These are phyloP conservation scores for Endothia cerciana DNA, from an alignment of 2,329 filamentous ascomycete genomes.

Conservation along the genomic window DNA sequence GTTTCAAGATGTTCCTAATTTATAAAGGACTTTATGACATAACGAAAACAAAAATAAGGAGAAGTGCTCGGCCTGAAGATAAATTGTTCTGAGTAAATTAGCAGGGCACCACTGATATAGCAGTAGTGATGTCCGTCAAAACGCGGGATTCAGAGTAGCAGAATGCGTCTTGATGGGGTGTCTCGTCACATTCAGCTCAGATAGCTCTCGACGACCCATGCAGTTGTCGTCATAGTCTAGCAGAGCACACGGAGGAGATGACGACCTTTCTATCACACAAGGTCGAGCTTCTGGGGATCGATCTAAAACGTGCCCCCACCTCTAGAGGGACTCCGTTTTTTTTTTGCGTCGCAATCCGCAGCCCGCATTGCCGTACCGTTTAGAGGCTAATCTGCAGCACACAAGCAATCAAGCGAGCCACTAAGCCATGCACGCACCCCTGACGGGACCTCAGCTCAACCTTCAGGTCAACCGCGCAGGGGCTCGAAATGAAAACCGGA, in stretches of 20 bases:
- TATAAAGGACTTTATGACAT: too few relatives aligned
- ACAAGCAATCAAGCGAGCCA: neutral
- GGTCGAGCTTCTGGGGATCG: neutral
- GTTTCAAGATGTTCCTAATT: neutral
- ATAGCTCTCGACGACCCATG: too few relatives aligned
- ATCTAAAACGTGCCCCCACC: neutral
- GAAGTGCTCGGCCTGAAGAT: too few relatives aligned
- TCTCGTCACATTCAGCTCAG: too few relatives aligned
- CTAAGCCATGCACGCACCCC: neutral
- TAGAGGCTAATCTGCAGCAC: neutral
- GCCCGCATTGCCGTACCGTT: conserved; percentile 3
- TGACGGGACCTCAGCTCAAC: conserved; percentile 15
- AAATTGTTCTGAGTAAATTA: too few relatives aligned
- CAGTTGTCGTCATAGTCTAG: too few relatives aligned
- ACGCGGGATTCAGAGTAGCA: too few relatives aligned
- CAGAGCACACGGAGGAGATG: too few relatives aligned
- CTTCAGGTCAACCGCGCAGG: conserved; percentile 2
- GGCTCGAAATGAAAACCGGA: neutral
- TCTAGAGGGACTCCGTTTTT: neutral
- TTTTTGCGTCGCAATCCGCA: neutral
- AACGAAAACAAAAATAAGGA: too few relatives aligned
- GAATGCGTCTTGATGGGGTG: too few relatives aligned
- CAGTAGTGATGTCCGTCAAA: too few relatives aligned
- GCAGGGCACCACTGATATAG: too few relatives aligned
- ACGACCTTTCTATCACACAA: neutral